phyloP scores from a whole-genome alignment of 176 grass and related monocot species.

The Panicum miliaceum region DNA sequence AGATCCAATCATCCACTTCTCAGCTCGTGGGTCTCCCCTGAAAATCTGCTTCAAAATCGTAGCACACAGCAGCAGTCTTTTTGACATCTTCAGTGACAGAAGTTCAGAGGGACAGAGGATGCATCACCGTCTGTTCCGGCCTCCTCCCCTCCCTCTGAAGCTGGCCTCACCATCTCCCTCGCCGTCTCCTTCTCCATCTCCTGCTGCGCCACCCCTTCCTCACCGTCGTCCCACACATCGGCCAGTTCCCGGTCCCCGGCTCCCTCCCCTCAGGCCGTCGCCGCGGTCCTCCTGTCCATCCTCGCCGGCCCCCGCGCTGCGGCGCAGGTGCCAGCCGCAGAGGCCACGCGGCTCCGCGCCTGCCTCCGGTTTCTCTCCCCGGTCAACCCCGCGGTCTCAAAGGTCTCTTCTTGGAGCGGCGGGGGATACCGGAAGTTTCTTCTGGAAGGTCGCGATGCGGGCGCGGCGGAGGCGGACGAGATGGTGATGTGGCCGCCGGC shows the following conservation, averaged over 20 bases:
- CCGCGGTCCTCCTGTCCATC: slow-evolving; percentile 73
- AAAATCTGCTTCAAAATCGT: neutral
- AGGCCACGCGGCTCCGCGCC: slow-evolving; percentile 52
- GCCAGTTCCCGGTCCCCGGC: slow-evolving; percentile 16
- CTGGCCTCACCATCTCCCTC: slow-evolving; percentile 78
- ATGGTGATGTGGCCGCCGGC: slow-evolving; percentile 94
- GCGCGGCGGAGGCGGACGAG: slow-evolving; percentile 39
- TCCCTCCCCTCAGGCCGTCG: slow-evolving; percentile 47
- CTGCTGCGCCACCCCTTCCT: slow-evolving; percentile 42
- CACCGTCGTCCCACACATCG: neutral
- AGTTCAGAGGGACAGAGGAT: slow-evolving; percentile 13
- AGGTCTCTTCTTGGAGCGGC: slow-evolving; percentile 3
- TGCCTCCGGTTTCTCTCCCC: slow-evolving; percentile 83
- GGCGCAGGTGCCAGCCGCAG: slow-evolving; percentile 50
- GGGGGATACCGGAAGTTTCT: slow-evolving; percentile 44
- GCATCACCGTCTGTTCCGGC: neutral
- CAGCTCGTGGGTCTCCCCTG: no score
- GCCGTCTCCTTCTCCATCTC: slow-evolving; percentile 66
- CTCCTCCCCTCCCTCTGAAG: slow-evolving; percentile 52
- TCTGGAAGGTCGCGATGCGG: slow-evolving; percentile 23
- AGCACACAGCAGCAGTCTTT: no score
- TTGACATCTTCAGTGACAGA: neutral
- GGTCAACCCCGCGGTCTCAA: slow-evolving; percentile 2
- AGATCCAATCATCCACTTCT: no score
- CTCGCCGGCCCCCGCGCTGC: slow-evolving; percentile 52